Percentiles rank a stretch among this genome's conserved stretches.
These are phyloP conservation scores for Agrocybe chaxingu DNA, from an alignment of 768 basidiomycete genomes.

Conservation along the genomic window DNA sequence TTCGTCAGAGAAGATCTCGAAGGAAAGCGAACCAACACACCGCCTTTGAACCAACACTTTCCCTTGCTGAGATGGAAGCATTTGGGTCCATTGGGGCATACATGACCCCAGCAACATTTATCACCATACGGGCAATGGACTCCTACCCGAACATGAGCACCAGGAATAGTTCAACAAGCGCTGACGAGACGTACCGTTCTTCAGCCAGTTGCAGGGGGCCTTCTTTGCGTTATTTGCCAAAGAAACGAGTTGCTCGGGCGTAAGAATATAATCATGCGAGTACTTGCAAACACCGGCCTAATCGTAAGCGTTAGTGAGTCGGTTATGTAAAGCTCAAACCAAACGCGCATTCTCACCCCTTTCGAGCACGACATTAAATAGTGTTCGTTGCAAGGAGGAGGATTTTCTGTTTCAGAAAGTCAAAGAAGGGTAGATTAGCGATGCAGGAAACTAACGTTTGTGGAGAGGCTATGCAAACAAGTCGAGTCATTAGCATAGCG, in stretches of 20 bases:
- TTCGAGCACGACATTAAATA: slow-evolving; percentile 83
- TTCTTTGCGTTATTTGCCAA: slow-evolving; percentile 78
- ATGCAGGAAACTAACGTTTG: slow-evolving; percentile 52
- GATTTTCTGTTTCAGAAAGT: slow-evolving; percentile 50
- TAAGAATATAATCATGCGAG: slow-evolving; percentile 76
- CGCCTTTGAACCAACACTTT: slow-evolving; percentile 87
- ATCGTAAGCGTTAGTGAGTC: slow-evolving; percentile 14
- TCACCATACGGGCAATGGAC: slow-evolving; percentile 73
- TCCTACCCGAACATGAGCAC: slow-evolving; percentile 34
- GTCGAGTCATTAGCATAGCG: slow-evolving; percentile 8
- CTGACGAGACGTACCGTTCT: slow-evolving; percentile 52
- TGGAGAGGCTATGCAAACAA: slow-evolving; percentile 57
- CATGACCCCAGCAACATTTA: slow-evolving; percentile 80
- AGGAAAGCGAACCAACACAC: slow-evolving; percentile 23
- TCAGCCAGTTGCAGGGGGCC: slow-evolving; percentile 81
- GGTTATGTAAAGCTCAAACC: not conserved
- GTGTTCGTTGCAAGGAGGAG: slow-evolving; percentile 83
- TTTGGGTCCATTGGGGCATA: slow-evolving; percentile 75
- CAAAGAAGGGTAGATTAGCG: slow-evolving; percentile 6
- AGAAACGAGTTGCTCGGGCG: slow-evolving; percentile 67
- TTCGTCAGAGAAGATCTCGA: not conserved
- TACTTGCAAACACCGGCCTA: slow-evolving; percentile 73
- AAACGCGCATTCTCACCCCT: slow-evolving; percentile 44
- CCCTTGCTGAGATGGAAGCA: slow-evolving; percentile 73
- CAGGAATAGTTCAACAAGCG: not conserved